Evolutionary conservation across 345 rosid genomes (phyloP).

Genomic region (Citrus medica): DNA sequence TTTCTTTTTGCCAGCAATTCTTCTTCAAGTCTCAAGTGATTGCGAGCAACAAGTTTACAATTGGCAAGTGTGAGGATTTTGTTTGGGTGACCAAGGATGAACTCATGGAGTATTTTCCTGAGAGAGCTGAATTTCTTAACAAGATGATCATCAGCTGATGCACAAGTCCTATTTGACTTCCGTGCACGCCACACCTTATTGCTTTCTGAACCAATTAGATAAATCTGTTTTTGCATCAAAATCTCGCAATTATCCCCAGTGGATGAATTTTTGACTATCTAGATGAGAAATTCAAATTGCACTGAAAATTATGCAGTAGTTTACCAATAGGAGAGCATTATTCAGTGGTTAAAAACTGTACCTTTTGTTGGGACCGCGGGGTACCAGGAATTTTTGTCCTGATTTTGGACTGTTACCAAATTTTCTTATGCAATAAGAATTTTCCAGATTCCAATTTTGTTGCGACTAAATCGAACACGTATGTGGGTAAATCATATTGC

Average conservation of each 20-base stretch:
- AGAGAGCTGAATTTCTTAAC: constrained; percentile 61
- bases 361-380: not conserved
- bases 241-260: not conserved
- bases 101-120: constrained; percentile 76
- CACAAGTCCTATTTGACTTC: not conserved
- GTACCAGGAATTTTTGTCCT: not conserved
- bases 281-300: not conserved
- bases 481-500: not conserved
- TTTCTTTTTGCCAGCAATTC: constrained; percentile 54
- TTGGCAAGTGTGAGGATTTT: constrained; percentile 70
- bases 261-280: constrained; percentile 8
- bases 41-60: constrained; percentile 60
- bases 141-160: constrained; percentile 89
- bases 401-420: not conserved
- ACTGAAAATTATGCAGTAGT: not conserved
- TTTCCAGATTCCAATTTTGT: not conserved
- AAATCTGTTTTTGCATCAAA: not conserved
- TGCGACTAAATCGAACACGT: not conserved
- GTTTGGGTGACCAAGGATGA: constrained; percentile 97
- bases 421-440: not conserved
- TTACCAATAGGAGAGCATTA: not conserved
- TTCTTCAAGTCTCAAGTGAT: constrained; percentile 92
- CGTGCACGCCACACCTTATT: not conserved
- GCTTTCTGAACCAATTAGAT: not conserved
- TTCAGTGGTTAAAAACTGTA: constrained; percentile 1